Conservation (phyloP, 148 eudicot species). For the Rhododendron kiyosumense region DNA sequence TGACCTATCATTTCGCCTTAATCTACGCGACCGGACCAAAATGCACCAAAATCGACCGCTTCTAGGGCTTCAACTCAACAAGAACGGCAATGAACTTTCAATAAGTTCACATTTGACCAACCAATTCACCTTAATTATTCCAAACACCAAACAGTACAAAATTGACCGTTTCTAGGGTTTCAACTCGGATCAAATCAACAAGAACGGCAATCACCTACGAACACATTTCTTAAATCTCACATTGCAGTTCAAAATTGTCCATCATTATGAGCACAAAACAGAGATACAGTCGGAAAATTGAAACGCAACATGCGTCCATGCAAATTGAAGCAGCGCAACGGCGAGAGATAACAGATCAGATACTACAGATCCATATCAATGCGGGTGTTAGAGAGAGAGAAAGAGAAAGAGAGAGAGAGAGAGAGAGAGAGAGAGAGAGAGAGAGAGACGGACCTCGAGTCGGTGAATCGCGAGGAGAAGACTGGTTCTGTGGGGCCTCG, state of each 20-base stretch:
- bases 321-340: not conserved
- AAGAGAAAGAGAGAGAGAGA: constrained; percentile 4
- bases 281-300: not conserved
- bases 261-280: not conserved
- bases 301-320: not conserved
- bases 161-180: not conserved
- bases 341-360: not conserved
- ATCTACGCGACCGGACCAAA: not conserved
- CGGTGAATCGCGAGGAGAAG: constrained; percentile 27
- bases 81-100: not conserved
- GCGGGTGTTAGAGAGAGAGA: not conserved
- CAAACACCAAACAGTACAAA: not conserved
- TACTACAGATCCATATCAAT: constrained; percentile 3
- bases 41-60: not conserved
- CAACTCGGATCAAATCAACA: not conserved
- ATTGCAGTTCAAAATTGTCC: not conserved
- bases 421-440: not conserved
- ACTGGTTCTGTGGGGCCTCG: constrained; percentile 31
- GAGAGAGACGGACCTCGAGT: constrained; percentile 21
- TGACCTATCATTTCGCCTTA: not conserved
- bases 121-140: not conserved
- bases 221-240: not conserved
- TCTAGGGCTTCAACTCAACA: not conserved
- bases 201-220: not conserved
- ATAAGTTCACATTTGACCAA: not conserved